Evolutionary conservation across 2,329 filamentous ascomycete species (phyloP).

Genomic region (Chaetomium sp.): DNA sequence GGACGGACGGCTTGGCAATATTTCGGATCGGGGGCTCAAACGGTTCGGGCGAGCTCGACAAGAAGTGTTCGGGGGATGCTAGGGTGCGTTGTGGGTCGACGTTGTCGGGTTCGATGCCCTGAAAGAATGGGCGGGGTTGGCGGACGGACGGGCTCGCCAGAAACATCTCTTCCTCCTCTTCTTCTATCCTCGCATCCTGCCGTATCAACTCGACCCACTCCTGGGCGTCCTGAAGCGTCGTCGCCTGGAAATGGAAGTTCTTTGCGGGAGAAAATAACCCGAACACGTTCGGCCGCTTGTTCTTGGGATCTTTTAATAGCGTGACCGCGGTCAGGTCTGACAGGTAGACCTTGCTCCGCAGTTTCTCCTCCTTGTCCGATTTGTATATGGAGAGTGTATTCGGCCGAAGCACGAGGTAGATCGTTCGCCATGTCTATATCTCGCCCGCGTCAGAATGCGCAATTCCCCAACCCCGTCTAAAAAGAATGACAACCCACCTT

Average conservation of each 20-base stretch:
- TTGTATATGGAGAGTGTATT: constrained; percentile 91
- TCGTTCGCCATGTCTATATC: constrained; percentile 74
- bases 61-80: constrained; percentile 36
- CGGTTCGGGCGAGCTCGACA: constrained; percentile 59
- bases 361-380: constrained; percentile 79
- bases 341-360: constrained; percentile 81
- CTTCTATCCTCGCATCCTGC: constrained; percentile 72
- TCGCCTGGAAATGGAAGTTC: constrained; percentile 85
- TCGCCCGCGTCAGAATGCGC: constrained; percentile 7
- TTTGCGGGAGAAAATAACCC: constrained; percentile 85
- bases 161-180: constrained; percentile 80
- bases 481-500: constrained; percentile 52
- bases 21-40: constrained; percentile 32
- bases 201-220: constrained; percentile 84
- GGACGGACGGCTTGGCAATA: constrained; percentile 28
- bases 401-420: constrained; percentile 83
- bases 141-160: constrained; percentile 58
- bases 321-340: constrained; percentile 89
- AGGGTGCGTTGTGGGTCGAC: constrained; percentile 13
- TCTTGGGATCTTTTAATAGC: constrained; percentile 80
- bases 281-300: constrained; percentile 80
- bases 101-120: constrained; percentile 12
- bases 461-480: background rate
- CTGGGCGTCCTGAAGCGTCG: constrained; percentile 65
- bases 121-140: constrained; percentile 37